phyloP scores from a whole-genome alignment of 2,329 filamentous ascomycete species.

The Neonectria ditissima region DNA sequence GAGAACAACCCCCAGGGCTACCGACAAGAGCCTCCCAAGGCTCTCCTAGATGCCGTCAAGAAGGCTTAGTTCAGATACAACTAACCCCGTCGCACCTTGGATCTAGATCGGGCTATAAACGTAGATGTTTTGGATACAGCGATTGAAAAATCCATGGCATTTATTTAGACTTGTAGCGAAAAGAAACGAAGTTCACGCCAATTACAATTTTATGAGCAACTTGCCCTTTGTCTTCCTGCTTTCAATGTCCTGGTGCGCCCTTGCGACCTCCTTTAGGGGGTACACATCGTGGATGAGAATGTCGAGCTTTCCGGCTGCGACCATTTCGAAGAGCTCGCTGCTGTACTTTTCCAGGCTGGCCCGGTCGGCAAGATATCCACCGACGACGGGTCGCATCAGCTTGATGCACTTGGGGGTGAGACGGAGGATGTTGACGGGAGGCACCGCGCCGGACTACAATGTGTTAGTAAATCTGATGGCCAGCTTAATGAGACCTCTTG shows the following conservation, averaged over 20 bases:
- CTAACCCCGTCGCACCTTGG: constrained; percentile 32
- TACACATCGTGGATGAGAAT: constrained; percentile 83
- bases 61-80: constrained; percentile 42
- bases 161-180: constrained; percentile 39
- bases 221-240: constrained; percentile 87
- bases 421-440: constrained; percentile 68
- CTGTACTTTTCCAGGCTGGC: constrained; percentile 79
- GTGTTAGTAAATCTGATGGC: constrained; percentile 28
- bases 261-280: constrained; percentile 76
- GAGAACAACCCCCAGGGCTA: constrained; percentile 97
- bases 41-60: constrained; percentile 77
- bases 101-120: constrained; percentile 24
- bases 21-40: constrained; percentile 87
- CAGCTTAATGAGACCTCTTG: background rate
- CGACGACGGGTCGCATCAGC: constrained; percentile 79
- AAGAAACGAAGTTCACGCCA: constrained; percentile 39
- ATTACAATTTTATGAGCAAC: constrained; percentile 75
- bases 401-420: constrained; percentile 81
- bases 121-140: constrained; percentile 37
- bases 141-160: constrained; percentile 38
- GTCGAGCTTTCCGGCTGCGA: constrained; percentile 76
- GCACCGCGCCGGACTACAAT: constrained; percentile 73
- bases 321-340: constrained; percentile 78
- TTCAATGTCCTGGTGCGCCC: constrained; percentile 83
- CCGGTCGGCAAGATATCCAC: constrained; percentile 75